Evolutionary conservation across 306 rosid species (phyloP), one percentile per base, ranked within the genome.

Genomic region (Corylus avellana): DNA sequence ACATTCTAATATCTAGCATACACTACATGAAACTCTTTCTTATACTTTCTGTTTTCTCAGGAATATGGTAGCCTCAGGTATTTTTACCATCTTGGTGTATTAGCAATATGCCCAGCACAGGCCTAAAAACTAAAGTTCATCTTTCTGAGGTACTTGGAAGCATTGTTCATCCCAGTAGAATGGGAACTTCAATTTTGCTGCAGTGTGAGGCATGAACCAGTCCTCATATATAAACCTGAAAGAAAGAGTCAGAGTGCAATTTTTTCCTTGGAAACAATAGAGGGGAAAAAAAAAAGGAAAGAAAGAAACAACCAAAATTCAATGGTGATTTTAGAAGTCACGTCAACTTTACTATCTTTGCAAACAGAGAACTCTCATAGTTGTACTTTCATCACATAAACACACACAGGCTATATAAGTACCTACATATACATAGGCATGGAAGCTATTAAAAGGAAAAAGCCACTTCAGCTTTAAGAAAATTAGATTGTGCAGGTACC

Each of bases 191-290:
- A 91, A 66, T 77, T 80, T 93, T 27, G 98, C 94, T 51, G 99
- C 98, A 49, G 86, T 79, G 85, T 93, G 99, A 37, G 99, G 98
- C 99, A 93, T 84, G 49, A 42, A 88, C 99, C 99, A 95, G 78
- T 86, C 91, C 3, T 89, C 87, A 42, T 95, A 95, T 25, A 76
- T 71, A 81, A 95, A 95, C 94, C 99, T 95, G 84, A 80, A 66
- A 84, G 48, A 53, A 78, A 79, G 47, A 13, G 74, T 70, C 81
- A 75, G 70, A 53, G 72, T 67, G 27, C 72, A 67, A 22, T 1
- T 22, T 25, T 22, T 59, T 25, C 66, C 66, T 59, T 12, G 20
- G 66, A 59, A 25, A 59, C 32, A 59, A 11, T 10, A 4, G 66
- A 25, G 35, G 20, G 20, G 1, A 16, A 59, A 59, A 59, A 49